These are phyloP conservation scores for Spathaspora sp. DNA, from an alignment of 805 yeast species.

Conservation along the genomic window DNA sequence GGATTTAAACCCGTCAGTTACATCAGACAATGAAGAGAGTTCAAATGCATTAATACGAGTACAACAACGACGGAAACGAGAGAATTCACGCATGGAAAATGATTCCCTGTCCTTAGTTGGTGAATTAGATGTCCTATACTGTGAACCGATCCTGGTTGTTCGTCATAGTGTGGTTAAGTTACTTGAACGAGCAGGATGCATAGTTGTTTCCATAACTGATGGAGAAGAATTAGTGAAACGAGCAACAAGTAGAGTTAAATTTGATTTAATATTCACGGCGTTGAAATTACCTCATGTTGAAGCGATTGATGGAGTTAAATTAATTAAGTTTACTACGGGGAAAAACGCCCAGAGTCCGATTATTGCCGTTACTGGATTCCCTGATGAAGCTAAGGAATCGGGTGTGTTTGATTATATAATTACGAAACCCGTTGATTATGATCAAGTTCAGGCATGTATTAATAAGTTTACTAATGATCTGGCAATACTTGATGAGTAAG, in stretches of 20 bases:
- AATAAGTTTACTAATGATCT: constrained; percentile 10
- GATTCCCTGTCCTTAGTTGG: constrained; percentile 2
- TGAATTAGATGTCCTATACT: constrained; percentile 66
- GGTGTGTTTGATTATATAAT: constrained; percentile 63
- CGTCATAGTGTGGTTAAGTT: constrained; percentile 62
- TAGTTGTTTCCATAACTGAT: constrained; percentile 69
- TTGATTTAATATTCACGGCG: constrained; percentile 80
- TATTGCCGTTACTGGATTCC: constrained; percentile 68
- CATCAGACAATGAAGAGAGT: constrained; percentile 65
- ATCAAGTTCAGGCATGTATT: constrained; percentile 19
- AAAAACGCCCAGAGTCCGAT: constrained; percentile 76
- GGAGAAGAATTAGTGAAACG: constrained; percentile 83
- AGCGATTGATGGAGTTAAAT: constrained; percentile 71
- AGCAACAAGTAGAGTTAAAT: constrained; percentile 78
- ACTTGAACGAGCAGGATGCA: constrained; percentile 70
- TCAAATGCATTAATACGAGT: constrained; percentile 48
- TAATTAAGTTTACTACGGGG: constrained; percentile 72
- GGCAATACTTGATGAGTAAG: constrained; percentile 3
- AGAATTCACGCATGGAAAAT: constrained; percentile 38
- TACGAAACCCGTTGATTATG: constrained; percentile 59
- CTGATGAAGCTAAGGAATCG: constrained; percentile 57
- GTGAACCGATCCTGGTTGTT: constrained; percentile 85
- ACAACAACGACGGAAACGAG: constrained; percentile 44
- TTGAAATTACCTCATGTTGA: constrained; percentile 63
- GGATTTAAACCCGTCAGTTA: constrained; percentile 48